Evolutionary conservation across 23 red algal genomes (phyloP).

Genomic region (Gracilaria domingensis): DNA sequence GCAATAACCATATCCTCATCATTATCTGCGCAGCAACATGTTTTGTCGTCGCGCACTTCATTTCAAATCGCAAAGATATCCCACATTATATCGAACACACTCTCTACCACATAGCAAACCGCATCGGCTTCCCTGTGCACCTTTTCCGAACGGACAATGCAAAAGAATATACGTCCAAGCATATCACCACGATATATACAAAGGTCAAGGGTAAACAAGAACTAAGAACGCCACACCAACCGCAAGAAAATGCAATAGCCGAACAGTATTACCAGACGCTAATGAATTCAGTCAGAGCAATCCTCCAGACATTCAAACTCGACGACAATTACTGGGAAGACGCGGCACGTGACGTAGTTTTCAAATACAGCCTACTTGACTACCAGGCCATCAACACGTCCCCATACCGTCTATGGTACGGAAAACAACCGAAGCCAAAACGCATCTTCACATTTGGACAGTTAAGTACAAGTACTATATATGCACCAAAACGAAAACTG

Average conservation of each 20-base stretch:
- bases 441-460: background rate
- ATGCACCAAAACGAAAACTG: background rate
- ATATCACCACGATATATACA: background rate
- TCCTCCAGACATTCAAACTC: background rate
- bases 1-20: slow-evolving; percentile 3
- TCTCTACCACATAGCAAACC: background rate
- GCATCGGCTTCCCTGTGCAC: background rate
- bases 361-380: background rate
- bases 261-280: slow-evolving; percentile 26
- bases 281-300: background rate
- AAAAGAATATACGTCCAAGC: background rate
- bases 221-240: background rate
- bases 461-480: background rate
- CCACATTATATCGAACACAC: background rate
- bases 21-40: background rate
- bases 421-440: background rate
- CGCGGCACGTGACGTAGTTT: background rate
- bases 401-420: background rate
- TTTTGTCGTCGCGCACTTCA: background rate
- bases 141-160: slow-evolving; percentile 9
- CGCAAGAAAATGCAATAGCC: slow-evolving; percentile 23
- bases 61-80: background rate
- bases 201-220: background rate
- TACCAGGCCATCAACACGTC: background rate
- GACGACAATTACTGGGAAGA: background rate